Evolutionary conservation across 192 early-diverging fungal species (phyloP), one percentile per base, ranked within the genome.

Genomic region (Piromyces finnis): DNA sequence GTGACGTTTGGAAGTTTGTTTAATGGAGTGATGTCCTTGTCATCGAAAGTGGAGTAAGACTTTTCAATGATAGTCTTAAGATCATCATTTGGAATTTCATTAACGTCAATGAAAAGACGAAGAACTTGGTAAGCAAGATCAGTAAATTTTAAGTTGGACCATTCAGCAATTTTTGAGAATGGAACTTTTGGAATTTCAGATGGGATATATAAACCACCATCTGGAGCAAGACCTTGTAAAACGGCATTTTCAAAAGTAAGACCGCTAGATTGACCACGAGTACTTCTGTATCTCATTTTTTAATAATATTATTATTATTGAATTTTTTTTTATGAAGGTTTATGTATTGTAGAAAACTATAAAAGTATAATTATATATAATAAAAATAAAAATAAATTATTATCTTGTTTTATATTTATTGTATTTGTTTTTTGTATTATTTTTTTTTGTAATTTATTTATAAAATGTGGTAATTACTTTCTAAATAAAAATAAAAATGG

Each of bases 151-250:
- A 94, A 88, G 77, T 88, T 78, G 16, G 87, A 82, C 95, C 95
- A 97, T 41, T 82, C 83, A 77, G 87, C 84, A 90, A 95, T 94
- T 86, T 94, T 88, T 7, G 81, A 77, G 68, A 84, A 77, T 32
- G 93, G 91, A 77, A 94, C 86, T 27, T 81, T 37, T 12, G 97
- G 97, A 37, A 99, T 92, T 82, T 93, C 87, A 30, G 77, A 79
- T 29, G 97, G 97, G 79, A 98, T 94, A 86, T 93, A 98, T 36
- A 99, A 90, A 29, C 97, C 96, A 41, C 97, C 97, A 87, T 98
- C 97, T 41, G 92, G 86, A 3, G 96, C 92, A 51, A 98, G 92
- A 37, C 97, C 97, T 77, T 93, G 88, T 79, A 97, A 88, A 36
- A 99, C 95, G 30, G 95, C 95, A 85, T 94, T 91, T 87, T 97